Evolutionary conservation across 495 filamentous ascomycete species (phyloP).

Genomic region (Apiosordaria backusii): DNA sequence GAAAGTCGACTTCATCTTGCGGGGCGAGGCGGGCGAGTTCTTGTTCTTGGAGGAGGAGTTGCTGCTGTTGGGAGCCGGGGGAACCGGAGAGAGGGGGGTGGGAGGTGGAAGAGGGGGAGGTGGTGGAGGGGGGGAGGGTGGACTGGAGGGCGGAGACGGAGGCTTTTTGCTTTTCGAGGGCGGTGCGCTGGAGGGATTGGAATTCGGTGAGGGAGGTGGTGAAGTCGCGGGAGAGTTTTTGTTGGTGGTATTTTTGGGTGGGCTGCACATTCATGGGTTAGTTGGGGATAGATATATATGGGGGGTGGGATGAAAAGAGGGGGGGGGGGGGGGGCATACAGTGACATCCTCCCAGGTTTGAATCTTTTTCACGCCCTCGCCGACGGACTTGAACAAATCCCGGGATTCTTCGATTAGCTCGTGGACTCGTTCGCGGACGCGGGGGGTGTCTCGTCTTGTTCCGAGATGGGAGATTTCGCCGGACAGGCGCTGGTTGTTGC

Average conservation of each 20-base stretch:
- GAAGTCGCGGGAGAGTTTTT: slow-evolving; percentile 91
- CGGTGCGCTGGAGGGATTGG: slow-evolving; percentile 80
- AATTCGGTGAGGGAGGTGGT: slow-evolving; percentile 82
- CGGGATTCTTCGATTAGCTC: slow-evolving; percentile 80
- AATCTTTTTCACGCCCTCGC: slow-evolving; percentile 88
- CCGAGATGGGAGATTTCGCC: slow-evolving; percentile 81
- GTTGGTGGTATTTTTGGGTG: slow-evolving; percentile 83
- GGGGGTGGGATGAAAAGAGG: background rate
- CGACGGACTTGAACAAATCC: slow-evolving; percentile 83
- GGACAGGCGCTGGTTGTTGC: slow-evolving; percentile 75
- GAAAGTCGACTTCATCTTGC: slow-evolving; percentile 96
- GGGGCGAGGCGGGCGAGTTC: slow-evolving; percentile 77
- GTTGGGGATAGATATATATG: background rate
- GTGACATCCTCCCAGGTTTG: slow-evolving; percentile 89
- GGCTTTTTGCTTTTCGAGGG: slow-evolving; percentile 87
- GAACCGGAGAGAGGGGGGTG: slow-evolving; percentile 22
- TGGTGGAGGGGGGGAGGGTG: slow-evolving; percentile 49
- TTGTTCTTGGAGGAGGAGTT: slow-evolving; percentile 61
- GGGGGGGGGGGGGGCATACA: slow-evolving; percentile 55
- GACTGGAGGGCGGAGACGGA: slow-evolving; percentile 74
- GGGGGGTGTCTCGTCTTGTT: slow-evolving; percentile 84
- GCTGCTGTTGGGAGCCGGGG: slow-evolving; percentile 18
- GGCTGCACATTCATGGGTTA: slow-evolving; percentile 49
- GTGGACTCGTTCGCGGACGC: slow-evolving; percentile 85
- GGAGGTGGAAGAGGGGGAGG: slow-evolving; percentile 12